Conservation (phyloP, 2,329 filamentous ascomycete species). For the Alternaria sp. region DNA sequence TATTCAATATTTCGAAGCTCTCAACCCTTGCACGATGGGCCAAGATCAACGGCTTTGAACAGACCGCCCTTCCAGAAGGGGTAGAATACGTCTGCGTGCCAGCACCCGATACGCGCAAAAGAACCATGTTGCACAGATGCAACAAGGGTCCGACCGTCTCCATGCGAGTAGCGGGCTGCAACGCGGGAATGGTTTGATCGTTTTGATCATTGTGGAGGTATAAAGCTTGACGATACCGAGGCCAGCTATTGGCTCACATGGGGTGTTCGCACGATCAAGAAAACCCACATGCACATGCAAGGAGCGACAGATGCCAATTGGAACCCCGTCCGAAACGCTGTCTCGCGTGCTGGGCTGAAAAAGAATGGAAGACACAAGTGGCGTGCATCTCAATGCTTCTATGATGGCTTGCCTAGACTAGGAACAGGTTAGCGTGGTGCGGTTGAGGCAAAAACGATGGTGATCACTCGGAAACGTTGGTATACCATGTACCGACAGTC, state of each 20-base stretch:
- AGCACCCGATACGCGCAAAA: background rate
- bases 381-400: background rate
- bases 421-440: conserved; percentile 9
- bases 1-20: background rate
- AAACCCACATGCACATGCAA: background rate
- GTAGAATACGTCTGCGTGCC: background rate
- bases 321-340: background rate
- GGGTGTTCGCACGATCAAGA: background rate
- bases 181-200: background rate
- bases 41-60: background rate
- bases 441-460: background rate
- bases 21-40: background rate
- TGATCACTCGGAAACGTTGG: conserved; percentile 11
- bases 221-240: background rate
- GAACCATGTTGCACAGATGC: background rate
- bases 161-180: background rate
- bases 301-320: background rate
- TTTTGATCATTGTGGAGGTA: background rate
- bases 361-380: conserved; percentile 3
- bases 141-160: background rate
- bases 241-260: background rate
- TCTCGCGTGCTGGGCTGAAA: background rate
- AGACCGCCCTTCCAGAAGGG: background rate
- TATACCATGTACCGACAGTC: background rate
- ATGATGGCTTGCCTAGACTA: background rate